phyloP scores from a whole-genome alignment of 2,329 filamentous ascomycete genomes.

The Thelonectria rubi region DNA sequence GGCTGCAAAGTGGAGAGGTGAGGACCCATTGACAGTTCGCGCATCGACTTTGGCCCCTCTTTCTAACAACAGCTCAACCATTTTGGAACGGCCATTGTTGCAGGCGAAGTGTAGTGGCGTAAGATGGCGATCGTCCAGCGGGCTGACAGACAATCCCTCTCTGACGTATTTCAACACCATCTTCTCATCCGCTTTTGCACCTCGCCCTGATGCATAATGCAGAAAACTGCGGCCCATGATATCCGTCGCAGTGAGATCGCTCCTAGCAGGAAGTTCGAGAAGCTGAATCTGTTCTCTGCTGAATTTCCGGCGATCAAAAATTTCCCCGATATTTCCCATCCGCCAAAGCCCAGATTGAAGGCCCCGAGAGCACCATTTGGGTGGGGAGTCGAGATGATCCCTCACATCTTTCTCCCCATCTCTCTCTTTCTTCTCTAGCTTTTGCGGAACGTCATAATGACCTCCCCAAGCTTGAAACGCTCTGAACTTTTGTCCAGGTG shows the following conservation, averaged over 20 bases:
- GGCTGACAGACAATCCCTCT: too few species aligned
- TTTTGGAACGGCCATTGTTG: background rate
- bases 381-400: slow-evolving; percentile 36
- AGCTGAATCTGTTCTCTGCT: too few species aligned
- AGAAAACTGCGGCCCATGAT: slow-evolving; percentile 4
- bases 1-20: slow-evolving; percentile 11
- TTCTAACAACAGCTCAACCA: background rate
- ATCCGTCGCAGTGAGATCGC: too few species aligned
- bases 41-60: background rate
- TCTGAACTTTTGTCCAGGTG: background rate
- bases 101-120: slow-evolving; percentile 41
- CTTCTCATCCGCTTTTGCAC: slow-evolving; percentile 11
- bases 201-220: slow-evolving; percentile 32
- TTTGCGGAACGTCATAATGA: background rate
- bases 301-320: too few species aligned
- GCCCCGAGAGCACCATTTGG: background rate
- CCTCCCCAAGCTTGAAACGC: background rate
- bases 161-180: too few species aligned
- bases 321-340: too few species aligned
- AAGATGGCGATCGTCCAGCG: slow-evolving; percentile 20
- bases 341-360: too few species aligned
- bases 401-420: slow-evolving; percentile 9
- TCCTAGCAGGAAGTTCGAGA: too few species aligned
- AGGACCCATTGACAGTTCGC: slow-evolving; percentile 13
- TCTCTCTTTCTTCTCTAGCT: background rate